Conservation (phyloP, 1,284 basidiomycete species). For the Heterobasidion parviporum region DNA sequence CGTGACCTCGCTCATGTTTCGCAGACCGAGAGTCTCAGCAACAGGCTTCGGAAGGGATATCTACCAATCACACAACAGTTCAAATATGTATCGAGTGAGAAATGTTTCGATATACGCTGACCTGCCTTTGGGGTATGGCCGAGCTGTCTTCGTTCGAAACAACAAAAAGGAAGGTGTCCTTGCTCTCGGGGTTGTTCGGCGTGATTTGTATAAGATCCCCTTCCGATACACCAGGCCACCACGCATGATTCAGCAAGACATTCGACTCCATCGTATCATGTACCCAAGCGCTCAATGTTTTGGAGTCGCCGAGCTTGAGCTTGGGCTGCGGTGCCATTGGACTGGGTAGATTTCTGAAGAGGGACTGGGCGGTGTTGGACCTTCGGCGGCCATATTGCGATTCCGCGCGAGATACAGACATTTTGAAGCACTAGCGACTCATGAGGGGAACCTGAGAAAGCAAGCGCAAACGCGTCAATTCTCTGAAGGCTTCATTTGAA, state of each 20-base stretch:
- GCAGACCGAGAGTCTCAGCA: conserved; percentile 60
- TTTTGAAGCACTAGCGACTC: conserved; percentile 14
- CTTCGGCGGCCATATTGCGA: conserved; percentile 54
- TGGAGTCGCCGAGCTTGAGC: conserved; percentile 52
- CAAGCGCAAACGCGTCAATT: no score
- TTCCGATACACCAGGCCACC: conserved; percentile 67
- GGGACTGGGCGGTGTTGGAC: conserved; percentile 65
- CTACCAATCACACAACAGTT: conserved; percentile 24
- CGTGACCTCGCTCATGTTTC: conserved; percentile 63
- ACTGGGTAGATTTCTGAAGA: conserved; percentile 29
- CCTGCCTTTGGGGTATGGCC: conserved; percentile 59
- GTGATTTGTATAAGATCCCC: conserved; percentile 63
- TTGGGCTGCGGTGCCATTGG: conserved; percentile 34
- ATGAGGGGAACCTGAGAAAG: no score
- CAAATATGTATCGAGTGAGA: background rate
- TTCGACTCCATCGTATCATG: conserved; percentile 58
- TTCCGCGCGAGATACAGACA: conserved; percentile 54
- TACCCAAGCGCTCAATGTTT: conserved; percentile 62
- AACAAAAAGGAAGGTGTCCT: conserved; percentile 55
- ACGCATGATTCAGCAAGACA: conserved; percentile 61
- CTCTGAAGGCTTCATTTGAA: no score
- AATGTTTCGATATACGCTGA: conserved; percentile 14
- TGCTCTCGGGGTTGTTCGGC: conserved; percentile 30
- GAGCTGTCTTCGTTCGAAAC: conserved; percentile 55
- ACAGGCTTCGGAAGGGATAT: conserved; percentile 66